Evolutionary conservation across 2,329 filamentous ascomycete genomes (phyloP).

Genomic region (Knufia petricola): DNA sequence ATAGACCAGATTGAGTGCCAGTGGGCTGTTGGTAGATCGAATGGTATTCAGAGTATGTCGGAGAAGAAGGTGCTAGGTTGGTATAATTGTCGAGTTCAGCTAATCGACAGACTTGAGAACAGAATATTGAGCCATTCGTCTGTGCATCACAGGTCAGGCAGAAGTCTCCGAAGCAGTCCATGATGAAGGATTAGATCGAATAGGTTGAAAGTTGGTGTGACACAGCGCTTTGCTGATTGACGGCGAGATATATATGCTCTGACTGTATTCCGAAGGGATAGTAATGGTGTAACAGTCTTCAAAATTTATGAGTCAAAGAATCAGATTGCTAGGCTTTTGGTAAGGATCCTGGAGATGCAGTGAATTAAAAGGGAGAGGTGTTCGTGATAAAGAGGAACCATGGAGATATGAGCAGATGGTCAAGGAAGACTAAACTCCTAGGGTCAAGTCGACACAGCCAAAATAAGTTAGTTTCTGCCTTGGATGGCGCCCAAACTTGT

Average conservation of each 20-base stretch:
- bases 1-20: constrained; percentile 49
- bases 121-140: constrained; percentile 73
- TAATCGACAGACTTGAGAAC: constrained; percentile 82
- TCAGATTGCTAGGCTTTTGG: too few relatives aligned
- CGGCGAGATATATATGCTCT: background rate
- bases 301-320: too few relatives aligned
- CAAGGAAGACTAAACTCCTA: background rate
- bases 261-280: background rate
- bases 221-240: background rate
- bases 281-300: too few relatives aligned
- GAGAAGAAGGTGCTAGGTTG: constrained; percentile 28
- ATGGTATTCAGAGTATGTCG: constrained; percentile 41
- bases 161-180: constrained; percentile 73
- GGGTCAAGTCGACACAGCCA: background rate
- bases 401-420: background rate
- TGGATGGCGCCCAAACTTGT: background rate
- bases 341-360: background rate
- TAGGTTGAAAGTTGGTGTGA: background rate
- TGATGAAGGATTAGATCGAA: constrained; percentile 9
- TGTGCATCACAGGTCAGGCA: constrained; percentile 91
- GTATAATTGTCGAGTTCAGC: constrained; percentile 61
- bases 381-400: background rate
- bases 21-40: constrained; percentile 46
- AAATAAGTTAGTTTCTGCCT: background rate
- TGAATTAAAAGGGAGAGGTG: background rate